Evolutionary conservation across 192 early-diverging fungal species (phyloP).

Genomic region (Coemansia sp.): DNA sequence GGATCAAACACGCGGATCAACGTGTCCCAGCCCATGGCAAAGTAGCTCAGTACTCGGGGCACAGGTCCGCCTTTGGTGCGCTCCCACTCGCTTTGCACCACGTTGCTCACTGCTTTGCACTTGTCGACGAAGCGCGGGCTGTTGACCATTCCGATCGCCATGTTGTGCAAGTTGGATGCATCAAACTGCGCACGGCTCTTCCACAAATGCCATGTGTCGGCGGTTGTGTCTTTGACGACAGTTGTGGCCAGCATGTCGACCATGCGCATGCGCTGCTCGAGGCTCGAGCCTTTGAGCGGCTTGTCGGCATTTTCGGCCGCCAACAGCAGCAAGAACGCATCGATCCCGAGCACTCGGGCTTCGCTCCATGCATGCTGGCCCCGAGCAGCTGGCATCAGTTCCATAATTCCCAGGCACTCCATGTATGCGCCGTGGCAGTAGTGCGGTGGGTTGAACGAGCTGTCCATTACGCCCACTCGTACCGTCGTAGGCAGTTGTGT

Average conservation of each 20-base stretch:
- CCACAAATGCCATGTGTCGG: conserved; percentile 52
- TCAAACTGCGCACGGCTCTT: conserved; percentile 30
- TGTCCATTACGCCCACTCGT: conserved; percentile 63
- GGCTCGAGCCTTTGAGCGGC: conserved; percentile 52
- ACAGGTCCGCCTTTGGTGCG: neutral
- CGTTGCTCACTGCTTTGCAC: conserved; percentile 20
- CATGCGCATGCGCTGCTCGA: conserved; percentile 68
- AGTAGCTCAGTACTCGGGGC: conserved; percentile 48
- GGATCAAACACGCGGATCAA: conserved; percentile 71
- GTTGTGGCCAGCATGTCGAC: conserved; percentile 61
- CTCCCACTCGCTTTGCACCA: conserved; percentile 20
- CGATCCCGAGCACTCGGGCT: conserved; percentile 51
- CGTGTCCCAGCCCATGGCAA: conserved; percentile 82
- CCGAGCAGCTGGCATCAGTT: conserved; percentile 12
- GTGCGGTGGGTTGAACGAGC: conserved; percentile 74
- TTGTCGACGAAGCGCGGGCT: conserved; percentile 74
- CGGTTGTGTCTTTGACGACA: conserved; percentile 27
- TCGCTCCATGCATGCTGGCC: conserved; percentile 8
- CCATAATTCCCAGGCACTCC: conserved; percentile 34
- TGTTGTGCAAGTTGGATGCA: conserved; percentile 36
- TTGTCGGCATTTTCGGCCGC: conserved; percentile 73
- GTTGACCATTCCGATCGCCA: conserved; percentile 59
- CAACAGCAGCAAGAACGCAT: conserved; percentile 64
- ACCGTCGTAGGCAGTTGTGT: conserved; percentile 5
- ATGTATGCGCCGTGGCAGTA: conserved; percentile 54